phyloP scores from a whole-genome alignment of 2,329 filamentous ascomycete genomes.

The Beauveria sp. region DNA sequence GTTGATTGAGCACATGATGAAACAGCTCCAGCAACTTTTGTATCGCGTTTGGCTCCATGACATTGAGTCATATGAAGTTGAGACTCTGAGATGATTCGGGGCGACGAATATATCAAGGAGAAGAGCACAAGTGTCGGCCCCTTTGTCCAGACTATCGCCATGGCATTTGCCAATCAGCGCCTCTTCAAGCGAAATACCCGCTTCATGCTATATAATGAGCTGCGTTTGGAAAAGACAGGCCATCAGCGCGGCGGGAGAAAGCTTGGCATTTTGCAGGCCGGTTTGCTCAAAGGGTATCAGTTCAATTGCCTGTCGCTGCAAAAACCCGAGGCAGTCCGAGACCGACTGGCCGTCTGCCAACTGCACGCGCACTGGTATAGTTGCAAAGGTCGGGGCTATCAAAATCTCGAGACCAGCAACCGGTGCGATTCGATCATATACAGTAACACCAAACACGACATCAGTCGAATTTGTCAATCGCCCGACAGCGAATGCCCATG shows the following conservation, averaged over 20 bases:
- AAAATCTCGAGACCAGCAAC: conserved; percentile 3
- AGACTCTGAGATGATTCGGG: not conserved
- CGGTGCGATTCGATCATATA: conserved; percentile 5
- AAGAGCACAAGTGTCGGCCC: not conserved
- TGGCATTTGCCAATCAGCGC: not conserved
- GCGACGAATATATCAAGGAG: not conserved
- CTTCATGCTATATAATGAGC: not conserved
- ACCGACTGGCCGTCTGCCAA: too few species aligned
- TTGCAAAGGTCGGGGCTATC: conserved; percentile 15
- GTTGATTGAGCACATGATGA: not conserved
- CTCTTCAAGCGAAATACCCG: not conserved
- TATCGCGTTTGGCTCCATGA: not conserved
- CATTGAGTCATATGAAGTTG: not conserved
- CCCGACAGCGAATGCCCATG: conserved; percentile 4
- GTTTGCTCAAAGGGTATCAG: not conserved
- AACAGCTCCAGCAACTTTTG: not conserved
- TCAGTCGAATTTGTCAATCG: conserved; percentile 6
- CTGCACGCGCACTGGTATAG: not conserved
- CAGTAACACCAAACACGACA: conserved; percentile 8
- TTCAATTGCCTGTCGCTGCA: not conserved
- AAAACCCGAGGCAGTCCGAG: not conserved
- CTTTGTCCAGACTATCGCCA: not conserved
- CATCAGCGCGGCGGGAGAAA: not conserved
- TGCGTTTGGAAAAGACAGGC: not conserved
- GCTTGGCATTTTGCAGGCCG: not conserved